Evolutionary conservation across 306 rosid species (phyloP), one percentile per base, ranked within the genome.

Genomic region (Elaeagnus macrophylla): DNA sequence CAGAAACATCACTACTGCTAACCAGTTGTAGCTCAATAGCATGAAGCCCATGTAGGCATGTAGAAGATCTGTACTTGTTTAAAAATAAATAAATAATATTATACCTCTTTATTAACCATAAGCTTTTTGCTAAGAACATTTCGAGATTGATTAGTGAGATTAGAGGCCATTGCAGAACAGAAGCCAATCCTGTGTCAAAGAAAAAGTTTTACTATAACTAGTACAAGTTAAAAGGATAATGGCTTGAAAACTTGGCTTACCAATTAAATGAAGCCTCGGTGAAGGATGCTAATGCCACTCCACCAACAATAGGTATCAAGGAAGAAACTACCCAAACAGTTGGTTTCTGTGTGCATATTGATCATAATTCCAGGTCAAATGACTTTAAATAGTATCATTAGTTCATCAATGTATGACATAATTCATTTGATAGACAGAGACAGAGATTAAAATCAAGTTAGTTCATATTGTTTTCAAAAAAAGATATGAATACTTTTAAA

Each of bases 251-350:
- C 37, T 13, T 68, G 15, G 58, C 57, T 78, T 86, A 91, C 97
- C 94, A 86, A 65, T 91, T 91, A 70, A 91, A 91, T 41, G 97
- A 78, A 56, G 84, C 69, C 78, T 86, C 96, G 18, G 96, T 84
- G 77, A 80, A 68, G 44, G 97, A 91, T 56, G 95, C 89, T 66
- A 91, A 42, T 67, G 74, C 88, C 75, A 86, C 97, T 66, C 96
- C 97, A 36, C 96, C 93, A n/a, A 81, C 85, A 68, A 91, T 80
- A 37, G 93, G 96, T n/a, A 86, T 13, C 43, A 91, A 89, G 53
- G 97, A 86, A 48, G 87, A 67, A 86, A 86, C 82, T 60, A 81
- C 85, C 96, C 91, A 78, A 5, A 82, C 48, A 73, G 65, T 70
- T 7, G 96, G 95, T 72, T 35, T 60, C 96, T 91, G 80, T 54